Percentiles rank a stretch among this genome's conserved stretches.
phyloP scores from a whole-genome alignment of 23 red algal species.

The Gracilaria vermiculophylla region DNA sequence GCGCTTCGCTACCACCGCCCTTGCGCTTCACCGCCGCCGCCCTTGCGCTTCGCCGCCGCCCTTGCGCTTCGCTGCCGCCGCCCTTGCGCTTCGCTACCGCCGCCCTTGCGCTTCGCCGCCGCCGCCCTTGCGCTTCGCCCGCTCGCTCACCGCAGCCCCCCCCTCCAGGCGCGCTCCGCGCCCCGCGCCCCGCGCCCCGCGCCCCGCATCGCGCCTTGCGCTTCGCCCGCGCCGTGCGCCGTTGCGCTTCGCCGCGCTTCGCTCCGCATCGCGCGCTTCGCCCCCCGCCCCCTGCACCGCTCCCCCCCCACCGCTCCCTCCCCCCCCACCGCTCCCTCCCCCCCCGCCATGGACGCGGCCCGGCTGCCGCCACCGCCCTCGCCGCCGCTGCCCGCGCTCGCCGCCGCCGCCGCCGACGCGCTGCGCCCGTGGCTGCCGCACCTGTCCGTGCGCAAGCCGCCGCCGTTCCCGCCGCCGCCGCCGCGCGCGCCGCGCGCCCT shows the following conservation, averaged over 20 bases:
- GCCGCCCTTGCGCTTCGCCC: too few species aligned
- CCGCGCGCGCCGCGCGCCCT: background rate
- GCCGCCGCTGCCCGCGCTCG: background rate
- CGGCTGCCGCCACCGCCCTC: background rate
- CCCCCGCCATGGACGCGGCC: background rate
- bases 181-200: background rate
- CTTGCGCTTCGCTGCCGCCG: background rate
- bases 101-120: too few species aligned
- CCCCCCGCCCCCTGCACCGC: background rate
- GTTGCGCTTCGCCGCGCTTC: background rate
- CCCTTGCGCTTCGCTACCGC: background rate
- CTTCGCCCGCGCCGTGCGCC: background rate
- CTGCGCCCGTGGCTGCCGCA: constrained; percentile 1
- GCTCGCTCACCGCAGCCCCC: too few species aligned
- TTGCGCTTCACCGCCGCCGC: background rate
- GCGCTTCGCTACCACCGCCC: background rate
- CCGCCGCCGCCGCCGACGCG: background rate
- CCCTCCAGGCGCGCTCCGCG: too few species aligned
- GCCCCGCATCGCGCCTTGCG: background rate
- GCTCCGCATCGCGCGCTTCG: background rate
- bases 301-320: background rate
- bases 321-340: background rate
- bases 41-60: background rate
- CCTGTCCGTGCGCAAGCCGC: background rate
- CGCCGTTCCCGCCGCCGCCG: background rate